Conservation (phyloP, 805 yeast genomes). For the Candida krabiensis region DNA sequence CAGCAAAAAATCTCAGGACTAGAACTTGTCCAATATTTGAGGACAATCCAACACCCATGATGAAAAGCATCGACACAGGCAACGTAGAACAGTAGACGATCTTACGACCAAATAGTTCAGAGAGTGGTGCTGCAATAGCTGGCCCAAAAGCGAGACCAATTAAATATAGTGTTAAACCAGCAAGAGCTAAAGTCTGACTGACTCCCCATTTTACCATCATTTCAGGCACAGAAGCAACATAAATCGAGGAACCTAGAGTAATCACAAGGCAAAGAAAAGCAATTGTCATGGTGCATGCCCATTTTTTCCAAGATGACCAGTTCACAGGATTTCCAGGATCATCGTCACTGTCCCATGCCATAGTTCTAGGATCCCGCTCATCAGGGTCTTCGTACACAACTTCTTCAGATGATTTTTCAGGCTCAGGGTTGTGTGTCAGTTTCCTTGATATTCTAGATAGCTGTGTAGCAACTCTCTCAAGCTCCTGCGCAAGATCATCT, state of each 20-base stretch:
- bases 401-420: constrained; percentile 9
- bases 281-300: constrained; percentile 64
- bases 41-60: constrained; percentile 72
- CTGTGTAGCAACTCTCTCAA: constrained; percentile 21
- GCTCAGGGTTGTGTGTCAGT: constrained; percentile 9
- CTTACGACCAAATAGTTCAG: constrained; percentile 69
- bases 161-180: constrained; percentile 70
- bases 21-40: constrained; percentile 59
- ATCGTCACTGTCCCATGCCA: constrained; percentile 62
- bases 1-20: constrained; percentile 72
- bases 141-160: constrained; percentile 75
- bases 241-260: constrained; percentile 74
- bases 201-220: constrained; percentile 47
- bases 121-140: constrained; percentile 67
- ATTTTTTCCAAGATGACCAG: constrained; percentile 64
- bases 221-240: constrained; percentile 62
- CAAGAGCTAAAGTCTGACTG: constrained; percentile 58
- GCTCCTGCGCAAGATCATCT: constrained; percentile 23
- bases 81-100: constrained; percentile 57
- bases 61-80: constrained; percentile 68
- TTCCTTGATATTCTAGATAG: constrained; percentile 20
- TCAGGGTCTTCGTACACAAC: constrained; percentile 9
- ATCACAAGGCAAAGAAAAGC: constrained; percentile 67
- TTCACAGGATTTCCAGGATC: constrained; percentile 68
- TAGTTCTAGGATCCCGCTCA: constrained; percentile 38